Base-by-base conservation (phyloP, 78 protist species). In the Paratrimastix pyriformis region DNA sequence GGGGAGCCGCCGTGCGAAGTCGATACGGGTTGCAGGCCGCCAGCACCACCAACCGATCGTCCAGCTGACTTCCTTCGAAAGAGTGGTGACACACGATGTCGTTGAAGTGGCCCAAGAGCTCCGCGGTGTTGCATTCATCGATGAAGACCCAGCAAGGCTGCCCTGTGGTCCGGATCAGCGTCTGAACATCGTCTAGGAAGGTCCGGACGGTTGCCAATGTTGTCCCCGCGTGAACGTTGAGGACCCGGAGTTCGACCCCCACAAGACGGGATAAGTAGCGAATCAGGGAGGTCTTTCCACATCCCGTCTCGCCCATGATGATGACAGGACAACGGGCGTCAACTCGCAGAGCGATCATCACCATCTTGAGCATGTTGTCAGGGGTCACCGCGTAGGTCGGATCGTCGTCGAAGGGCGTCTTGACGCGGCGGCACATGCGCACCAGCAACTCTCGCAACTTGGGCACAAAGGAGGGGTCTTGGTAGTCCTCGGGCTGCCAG, bases 231-330 rank as follows among this genome's bases (percentile, higher is more conserved):
- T 87, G 87, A 15, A 87, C 65, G 29, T 57, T 26, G 24, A 83
- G 65, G 7, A 43, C 21, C 29, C 1, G 7, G 24, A 80, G 29
- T 0, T 0, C 46, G 32, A 0, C 43, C 7, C 73, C 71, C 32
- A 52, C 2, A 29, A 81, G 0, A 2, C 2, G 54, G 6, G 65
- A 11, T 32, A 77, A 60, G 32, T 46, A 77, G 0, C 42, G 40
- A 6, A 81, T 55, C 37, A 84, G 60, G 33, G 44, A 1, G 39
- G 86, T 74, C 72, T 83, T 87, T 0, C 91, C 91, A 50, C 85
- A 79, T 3, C 91, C 91, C 6, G 85, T 80, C 45, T 84, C 87
- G 9, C 91, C 91, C 84, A 65, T 77, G n/a, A n/a, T n/a, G n/a
- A n/a, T n/a, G n/a, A n/a, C n/a, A n/a, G n/a, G n/a, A n/a, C n/a